A percentile compares a stretch with the other conserved stretches of the same genome.
phyloP scores from a whole-genome alignment of 2,329 filamentous ascomycete species.

The Geosmithia morbida region DNA sequence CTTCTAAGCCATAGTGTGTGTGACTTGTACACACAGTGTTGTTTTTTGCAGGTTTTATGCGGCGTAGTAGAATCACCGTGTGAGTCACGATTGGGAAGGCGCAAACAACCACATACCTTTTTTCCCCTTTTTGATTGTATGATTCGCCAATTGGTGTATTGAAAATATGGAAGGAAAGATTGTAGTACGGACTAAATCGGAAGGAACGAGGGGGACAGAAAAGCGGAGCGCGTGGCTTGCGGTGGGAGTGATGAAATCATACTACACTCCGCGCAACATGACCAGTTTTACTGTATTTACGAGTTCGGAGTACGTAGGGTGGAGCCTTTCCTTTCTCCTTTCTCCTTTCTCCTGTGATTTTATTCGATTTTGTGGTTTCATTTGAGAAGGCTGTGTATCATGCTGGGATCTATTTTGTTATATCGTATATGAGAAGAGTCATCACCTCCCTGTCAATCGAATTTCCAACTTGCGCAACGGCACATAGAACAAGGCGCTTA shows the following conservation, averaged over 20 bases:
- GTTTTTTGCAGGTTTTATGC: too few relatives aligned
- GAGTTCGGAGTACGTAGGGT: too few relatives aligned
- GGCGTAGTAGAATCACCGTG: too few relatives aligned
- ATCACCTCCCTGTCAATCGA: conserved; percentile 9
- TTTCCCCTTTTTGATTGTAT: neutral
- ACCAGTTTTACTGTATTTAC: too few relatives aligned
- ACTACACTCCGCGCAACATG: too few relatives aligned
- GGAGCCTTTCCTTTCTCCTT: too few relatives aligned
- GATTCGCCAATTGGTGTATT: neutral
- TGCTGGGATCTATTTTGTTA: neutral
- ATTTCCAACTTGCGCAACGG: conserved; percentile 32
- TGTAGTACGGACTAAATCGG: neutral
- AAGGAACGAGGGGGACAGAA: neutral
- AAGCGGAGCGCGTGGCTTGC: too few relatives aligned
- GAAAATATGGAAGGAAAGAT: neutral
- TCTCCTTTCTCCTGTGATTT: too few relatives aligned
- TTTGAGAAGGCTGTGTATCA: too few relatives aligned
- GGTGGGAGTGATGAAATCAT: neutral
- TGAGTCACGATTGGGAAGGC: neutral
- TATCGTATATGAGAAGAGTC: neutral
- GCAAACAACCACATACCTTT: neutral
- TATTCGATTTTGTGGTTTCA: too few relatives aligned
- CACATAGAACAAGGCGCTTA: conserved; percentile 31
- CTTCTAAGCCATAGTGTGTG: too few relatives aligned
- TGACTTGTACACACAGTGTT: too few relatives aligned